Conservation (phyloP, 2,329 filamentous ascomycete species). For the Aspergillus melleus region DNA sequence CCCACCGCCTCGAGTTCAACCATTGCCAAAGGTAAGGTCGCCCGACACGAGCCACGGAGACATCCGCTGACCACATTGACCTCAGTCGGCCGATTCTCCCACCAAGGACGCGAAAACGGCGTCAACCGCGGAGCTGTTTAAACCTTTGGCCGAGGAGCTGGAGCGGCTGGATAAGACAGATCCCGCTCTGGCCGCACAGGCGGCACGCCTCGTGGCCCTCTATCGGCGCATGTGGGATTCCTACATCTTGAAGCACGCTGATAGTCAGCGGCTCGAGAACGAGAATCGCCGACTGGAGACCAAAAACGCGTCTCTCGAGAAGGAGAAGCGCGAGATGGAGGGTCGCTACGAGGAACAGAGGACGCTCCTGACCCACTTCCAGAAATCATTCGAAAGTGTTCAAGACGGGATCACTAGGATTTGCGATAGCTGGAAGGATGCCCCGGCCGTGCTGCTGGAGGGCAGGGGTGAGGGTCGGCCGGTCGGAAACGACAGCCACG, state of each 20-base stretch:
- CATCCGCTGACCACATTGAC: background rate
- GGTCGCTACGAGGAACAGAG: too few species aligned
- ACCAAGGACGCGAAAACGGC: background rate
- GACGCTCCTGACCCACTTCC: too few species aligned
- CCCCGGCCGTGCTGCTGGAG: too few species aligned
- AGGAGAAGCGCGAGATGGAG: background rate
- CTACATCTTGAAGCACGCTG: background rate
- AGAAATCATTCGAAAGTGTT: too few species aligned
- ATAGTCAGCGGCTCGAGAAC: constrained; percentile 4
- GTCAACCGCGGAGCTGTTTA: constrained; percentile 1
- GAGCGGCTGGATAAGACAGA: constrained; percentile 9
- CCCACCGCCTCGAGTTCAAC: background rate
- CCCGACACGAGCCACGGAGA: background rate
- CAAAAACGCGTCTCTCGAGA: background rate
- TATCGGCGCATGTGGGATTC: constrained; percentile 10
- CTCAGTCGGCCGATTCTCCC: background rate
- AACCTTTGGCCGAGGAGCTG: constrained; percentile 4
- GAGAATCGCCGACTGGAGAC: constrained; percentile 1
- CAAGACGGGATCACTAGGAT: too few species aligned
- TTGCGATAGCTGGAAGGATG: too few species aligned
- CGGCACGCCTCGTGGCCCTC: constrained; percentile 9
- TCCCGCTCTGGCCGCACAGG: constrained; percentile 11
- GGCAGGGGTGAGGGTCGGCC: too few species aligned
- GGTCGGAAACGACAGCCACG: too few species aligned
- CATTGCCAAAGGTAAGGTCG: background rate